These are phyloP conservation scores for Orbilia brochopaga DNA, from an alignment of 2,329 filamentous ascomycete genomes.

Conservation along the genomic window DNA sequence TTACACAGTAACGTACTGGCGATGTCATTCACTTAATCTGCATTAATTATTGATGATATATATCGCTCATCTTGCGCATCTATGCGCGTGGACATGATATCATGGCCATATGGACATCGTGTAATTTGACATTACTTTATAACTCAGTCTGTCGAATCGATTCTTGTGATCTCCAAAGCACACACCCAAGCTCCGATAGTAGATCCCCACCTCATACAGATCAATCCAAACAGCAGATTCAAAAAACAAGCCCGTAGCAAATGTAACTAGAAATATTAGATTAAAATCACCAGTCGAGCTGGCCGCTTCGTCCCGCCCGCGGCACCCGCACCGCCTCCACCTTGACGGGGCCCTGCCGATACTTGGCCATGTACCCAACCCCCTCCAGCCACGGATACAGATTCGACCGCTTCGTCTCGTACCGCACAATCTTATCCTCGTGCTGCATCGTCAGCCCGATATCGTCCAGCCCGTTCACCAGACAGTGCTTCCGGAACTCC, in stretches of 20 bases:
- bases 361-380: conserved; percentile 71
- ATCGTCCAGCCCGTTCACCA: conserved; percentile 91
- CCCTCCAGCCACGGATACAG: conserved; percentile 93
- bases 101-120: too few species aligned
- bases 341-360: conserved; percentile 66
- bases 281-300: conserved; percentile 40
- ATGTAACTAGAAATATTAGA: too few species aligned
- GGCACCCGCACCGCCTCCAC: conserved; percentile 63
- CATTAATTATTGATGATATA: too few species aligned
- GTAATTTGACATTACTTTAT: too few species aligned
- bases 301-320: conserved; percentile 24
- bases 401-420: conserved; percentile 76
- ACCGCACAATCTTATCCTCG: conserved; percentile 83
- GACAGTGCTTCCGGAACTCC: conserved; percentile 90
- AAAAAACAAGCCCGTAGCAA: background rate
- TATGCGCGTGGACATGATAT: too few species aligned
- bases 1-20: too few species aligned
- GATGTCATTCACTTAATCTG: too few species aligned
- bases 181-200: background rate
- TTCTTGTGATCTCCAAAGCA: background rate
- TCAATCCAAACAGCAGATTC: background rate
- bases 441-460: conserved; percentile 93
- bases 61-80: too few species aligned
- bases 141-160: too few species aligned
- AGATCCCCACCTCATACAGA: background rate